These are phyloP conservation scores for Termitomyces sp. DNA, from an alignment of 768 basidiomycete species.

Conservation along the genomic window DNA sequence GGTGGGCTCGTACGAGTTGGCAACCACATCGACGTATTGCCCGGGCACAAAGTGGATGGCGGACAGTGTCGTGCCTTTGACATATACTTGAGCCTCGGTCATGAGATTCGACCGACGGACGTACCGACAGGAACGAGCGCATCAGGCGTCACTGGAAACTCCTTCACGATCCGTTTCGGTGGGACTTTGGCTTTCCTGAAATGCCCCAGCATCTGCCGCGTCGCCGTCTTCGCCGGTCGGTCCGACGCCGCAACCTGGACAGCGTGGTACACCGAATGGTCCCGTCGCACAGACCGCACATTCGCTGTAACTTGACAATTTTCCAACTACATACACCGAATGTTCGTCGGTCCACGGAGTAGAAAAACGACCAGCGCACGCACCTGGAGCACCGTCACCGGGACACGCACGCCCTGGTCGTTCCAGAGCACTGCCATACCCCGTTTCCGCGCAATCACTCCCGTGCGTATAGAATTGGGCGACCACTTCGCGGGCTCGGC, in stretches of 20 bases:
- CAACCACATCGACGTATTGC: constrained; percentile 89
- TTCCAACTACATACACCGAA: constrained; percentile 66
- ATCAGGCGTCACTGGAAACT: constrained; percentile 85
- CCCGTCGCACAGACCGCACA: constrained; percentile 53
- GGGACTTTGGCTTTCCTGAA: constrained; percentile 77
- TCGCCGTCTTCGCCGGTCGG: constrained; percentile 62
- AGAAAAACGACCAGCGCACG: constrained; percentile 27
- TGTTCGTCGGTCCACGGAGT: neutral
- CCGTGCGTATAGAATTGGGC: constrained; percentile 80
- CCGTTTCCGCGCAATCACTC: constrained; percentile 89
- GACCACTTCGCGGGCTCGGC: constrained; percentile 61
- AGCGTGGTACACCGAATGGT: constrained; percentile 79
- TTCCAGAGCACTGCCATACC: constrained; percentile 97
- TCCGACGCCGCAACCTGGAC: constrained; percentile 90
- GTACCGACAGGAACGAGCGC: constrained; percentile 86
- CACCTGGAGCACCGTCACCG: constrained; percentile 94
- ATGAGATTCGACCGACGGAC: constrained; percentile 21
- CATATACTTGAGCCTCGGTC: neutral
- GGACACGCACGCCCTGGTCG: constrained; percentile 77
- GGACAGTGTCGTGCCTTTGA: constrained; percentile 71
- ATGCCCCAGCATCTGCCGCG: constrained; percentile 81
- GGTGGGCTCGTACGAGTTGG: constrained; percentile 67
- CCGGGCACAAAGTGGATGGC: constrained; percentile 97
- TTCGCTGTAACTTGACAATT: constrained; percentile 88
- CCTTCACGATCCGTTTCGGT: constrained; percentile 80